A percentile compares a stretch with the other conserved stretches of the same genome.
Evolutionary conservation across 2,329 filamentous ascomycete species (phyloP).

Genomic region (Penicillium sp.): DNA sequence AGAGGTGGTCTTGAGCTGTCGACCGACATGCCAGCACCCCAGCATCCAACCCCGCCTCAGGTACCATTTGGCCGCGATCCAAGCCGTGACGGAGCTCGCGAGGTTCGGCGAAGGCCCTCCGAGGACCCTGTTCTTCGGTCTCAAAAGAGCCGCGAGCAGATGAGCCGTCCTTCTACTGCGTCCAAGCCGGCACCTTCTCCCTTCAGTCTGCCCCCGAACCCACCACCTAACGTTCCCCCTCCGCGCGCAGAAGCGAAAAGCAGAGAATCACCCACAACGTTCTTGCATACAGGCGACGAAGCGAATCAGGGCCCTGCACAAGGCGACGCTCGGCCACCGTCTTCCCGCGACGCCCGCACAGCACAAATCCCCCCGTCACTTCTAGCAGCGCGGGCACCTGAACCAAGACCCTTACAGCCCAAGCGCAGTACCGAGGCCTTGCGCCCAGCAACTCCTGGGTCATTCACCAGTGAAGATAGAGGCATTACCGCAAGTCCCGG

Average conservation of each 20-base stretch:
- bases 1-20: slow-evolving; percentile 26
- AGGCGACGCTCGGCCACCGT: slow-evolving; percentile 27
- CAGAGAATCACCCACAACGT: slow-evolving; percentile 22
- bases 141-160: slow-evolving; percentile 44
- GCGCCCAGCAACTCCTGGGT: slow-evolving; percentile 33
- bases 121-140: slow-evolving; percentile 40
- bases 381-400: slow-evolving; percentile 5
- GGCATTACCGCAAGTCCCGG: slow-evolving; percentile 23
- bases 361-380: slow-evolving; percentile 5
- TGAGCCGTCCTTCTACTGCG: slow-evolving; percentile 39
- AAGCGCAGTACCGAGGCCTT: slow-evolving; percentile 30
- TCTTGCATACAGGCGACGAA: slow-evolving; percentile 21
- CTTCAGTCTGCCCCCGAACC: slow-evolving; percentile 27
- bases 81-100: slow-evolving; percentile 40
- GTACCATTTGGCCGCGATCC: slow-evolving; percentile 36
- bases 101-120: slow-evolving; percentile 33
- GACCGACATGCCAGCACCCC: slow-evolving; percentile 25
- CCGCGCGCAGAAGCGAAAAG: slow-evolving; percentile 28
- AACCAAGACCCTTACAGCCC: slow-evolving; percentile 14
- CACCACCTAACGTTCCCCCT: slow-evolving; percentile 23
- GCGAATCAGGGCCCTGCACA: slow-evolving; percentile 20
- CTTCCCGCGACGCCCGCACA: slow-evolving; percentile 28
- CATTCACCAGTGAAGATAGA: slow-evolving; percentile 25
- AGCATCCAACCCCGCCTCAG: slow-evolving; percentile 19
- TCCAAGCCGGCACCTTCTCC: slow-evolving; percentile 39